Conservation (phyloP, 2,329 filamentous ascomycete genomes). For the Cercospora beticola region DNA sequence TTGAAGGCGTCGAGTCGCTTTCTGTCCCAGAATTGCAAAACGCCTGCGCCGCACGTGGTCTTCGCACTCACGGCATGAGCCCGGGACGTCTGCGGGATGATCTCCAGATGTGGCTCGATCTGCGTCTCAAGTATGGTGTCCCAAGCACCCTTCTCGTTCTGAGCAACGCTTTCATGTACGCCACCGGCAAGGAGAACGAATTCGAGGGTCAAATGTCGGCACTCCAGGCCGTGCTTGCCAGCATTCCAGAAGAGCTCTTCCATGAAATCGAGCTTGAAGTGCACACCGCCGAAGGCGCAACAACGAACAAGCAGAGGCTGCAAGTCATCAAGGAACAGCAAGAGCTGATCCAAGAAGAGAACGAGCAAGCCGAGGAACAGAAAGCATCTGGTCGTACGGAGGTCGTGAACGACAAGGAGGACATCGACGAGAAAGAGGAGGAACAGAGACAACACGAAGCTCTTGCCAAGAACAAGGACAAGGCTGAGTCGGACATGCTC, state of each 20-base stretch:
- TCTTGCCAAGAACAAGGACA: conserved; percentile 23
- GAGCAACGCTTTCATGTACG: conserved; percentile 97
- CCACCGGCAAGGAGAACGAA: conserved; percentile 78
- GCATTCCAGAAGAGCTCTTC: conserved; percentile 96
- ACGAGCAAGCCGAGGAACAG: conserved; percentile 82
- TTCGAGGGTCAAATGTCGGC: conserved; percentile 90
- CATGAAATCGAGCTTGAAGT: conserved; percentile 99
- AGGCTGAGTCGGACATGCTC: conserved; percentile 23
- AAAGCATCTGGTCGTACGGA: conserved; percentile 64
- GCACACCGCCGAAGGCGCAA: conserved; percentile 91
- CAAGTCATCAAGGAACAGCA: conserved; percentile 98
- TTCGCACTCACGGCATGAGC: conserved; percentile 88
- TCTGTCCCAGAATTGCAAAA: conserved; percentile 92
- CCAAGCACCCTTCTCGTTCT: conserved; percentile 92
- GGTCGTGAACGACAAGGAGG: conserved; percentile 69
- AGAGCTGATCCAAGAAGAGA: conserved; percentile 96
- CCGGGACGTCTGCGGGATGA: conserved; percentile 86
- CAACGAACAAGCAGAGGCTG: conserved; percentile 97
- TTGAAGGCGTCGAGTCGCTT: conserved; percentile 87
- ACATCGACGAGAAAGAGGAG: conserved; percentile 92
- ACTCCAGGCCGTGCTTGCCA: conserved; percentile 85
- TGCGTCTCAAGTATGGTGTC: conserved; percentile 90
- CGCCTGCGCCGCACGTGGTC: conserved; percentile 86
- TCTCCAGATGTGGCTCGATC: conserved; percentile 88
- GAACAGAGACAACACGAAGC: conserved; percentile 35